Conservation (phyloP, 106 monocot genomes). For the Dendrobium nobile region DNA sequence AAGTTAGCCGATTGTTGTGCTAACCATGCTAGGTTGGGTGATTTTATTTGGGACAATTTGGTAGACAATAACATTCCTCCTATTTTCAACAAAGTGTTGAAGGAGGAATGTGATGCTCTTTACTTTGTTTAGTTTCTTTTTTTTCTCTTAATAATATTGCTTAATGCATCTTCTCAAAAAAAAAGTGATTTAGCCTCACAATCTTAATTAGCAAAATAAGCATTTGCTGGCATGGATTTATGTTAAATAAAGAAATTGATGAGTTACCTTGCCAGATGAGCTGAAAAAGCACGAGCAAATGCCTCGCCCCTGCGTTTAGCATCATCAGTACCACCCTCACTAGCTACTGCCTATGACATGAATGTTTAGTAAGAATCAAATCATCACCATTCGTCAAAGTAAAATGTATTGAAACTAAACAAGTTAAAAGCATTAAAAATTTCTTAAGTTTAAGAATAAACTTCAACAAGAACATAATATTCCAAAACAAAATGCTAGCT, state of each 20-base stretch:
- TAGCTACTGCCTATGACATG: conserved; percentile 76
- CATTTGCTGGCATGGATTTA: not conserved
- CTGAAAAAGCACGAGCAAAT: conserved; percentile 94
- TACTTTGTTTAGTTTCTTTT: too few species aligned
- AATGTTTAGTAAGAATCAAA: not conserved
- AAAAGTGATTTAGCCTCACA: not conserved
- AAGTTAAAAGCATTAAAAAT: not conserved
- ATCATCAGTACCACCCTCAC: conserved; percentile 99
- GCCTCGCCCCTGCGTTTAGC: conserved; percentile 96
- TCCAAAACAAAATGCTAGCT: not conserved
- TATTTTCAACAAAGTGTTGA: too few species aligned
- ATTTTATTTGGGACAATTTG: too few species aligned
- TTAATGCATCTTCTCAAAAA: too few species aligned
- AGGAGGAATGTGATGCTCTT: too few species aligned
- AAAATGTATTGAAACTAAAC: not conserved
- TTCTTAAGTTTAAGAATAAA: not conserved
- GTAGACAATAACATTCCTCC: too few species aligned
- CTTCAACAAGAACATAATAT: not conserved
- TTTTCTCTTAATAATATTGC: too few species aligned
- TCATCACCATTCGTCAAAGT: not conserved
- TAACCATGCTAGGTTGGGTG: too few species aligned
- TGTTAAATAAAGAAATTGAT: not conserved
- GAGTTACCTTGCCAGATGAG: conserved; percentile 86
- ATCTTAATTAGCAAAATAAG: not conserved
- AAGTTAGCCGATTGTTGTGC: too few species aligned